These are phyloP conservation scores for Teratosphaeriaceae sp. DNA, from an alignment of 2,329 filamentous ascomycete species.

Conservation along the genomic window DNA sequence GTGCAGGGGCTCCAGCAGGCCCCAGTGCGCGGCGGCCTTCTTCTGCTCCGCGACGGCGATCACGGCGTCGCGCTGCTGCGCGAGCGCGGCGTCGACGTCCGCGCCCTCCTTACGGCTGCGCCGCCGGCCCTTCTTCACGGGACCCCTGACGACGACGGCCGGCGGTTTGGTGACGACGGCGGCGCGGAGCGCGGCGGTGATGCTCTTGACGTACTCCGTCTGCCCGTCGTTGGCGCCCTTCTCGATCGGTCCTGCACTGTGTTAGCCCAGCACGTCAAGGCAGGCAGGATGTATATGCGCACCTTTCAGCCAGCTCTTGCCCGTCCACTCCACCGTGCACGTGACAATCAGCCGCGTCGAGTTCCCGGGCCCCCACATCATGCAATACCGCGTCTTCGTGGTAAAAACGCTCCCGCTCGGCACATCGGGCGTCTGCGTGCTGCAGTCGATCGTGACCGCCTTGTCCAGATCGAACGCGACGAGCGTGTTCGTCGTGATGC, in stretches of 20 bases:
- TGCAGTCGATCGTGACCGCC: slow-evolving; percentile 71
- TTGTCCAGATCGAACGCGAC: slow-evolving; percentile 84
- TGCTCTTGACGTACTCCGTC: slow-evolving; percentile 69
- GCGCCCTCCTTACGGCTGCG: slow-evolving; percentile 48
- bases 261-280: slow-evolving; percentile 10
- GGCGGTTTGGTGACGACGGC: slow-evolving; percentile 62
- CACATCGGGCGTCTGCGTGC: slow-evolving; percentile 88
- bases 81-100: slow-evolving; percentile 38
- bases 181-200: slow-evolving; percentile 66
- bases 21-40: slow-evolving; percentile 61
- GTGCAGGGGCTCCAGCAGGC: slow-evolving; percentile 71
- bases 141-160: slow-evolving; percentile 33
- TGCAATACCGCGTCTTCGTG: slow-evolving; percentile 89
- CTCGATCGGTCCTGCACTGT: slow-evolving; percentile 72
- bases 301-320: slow-evolving; percentile 98
- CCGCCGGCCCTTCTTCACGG: slow-evolving; percentile 40
- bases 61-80: slow-evolving; percentile 26
- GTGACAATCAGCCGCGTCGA: slow-evolving; percentile 79
- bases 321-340: slow-evolving; percentile 89
- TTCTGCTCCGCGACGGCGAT: slow-evolving; percentile 26
- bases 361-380: slow-evolving; percentile 87
- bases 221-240: slow-evolving; percentile 93
- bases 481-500: slow-evolving; percentile 78
- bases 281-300: slow-evolving; percentile 21
- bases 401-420: slow-evolving; percentile 88